Evolutionary conservation across 495 filamentous ascomycete genomes (phyloP), one percentile per base, ranked within the genome.

Genomic region (Cenococcum geophilum): DNA sequence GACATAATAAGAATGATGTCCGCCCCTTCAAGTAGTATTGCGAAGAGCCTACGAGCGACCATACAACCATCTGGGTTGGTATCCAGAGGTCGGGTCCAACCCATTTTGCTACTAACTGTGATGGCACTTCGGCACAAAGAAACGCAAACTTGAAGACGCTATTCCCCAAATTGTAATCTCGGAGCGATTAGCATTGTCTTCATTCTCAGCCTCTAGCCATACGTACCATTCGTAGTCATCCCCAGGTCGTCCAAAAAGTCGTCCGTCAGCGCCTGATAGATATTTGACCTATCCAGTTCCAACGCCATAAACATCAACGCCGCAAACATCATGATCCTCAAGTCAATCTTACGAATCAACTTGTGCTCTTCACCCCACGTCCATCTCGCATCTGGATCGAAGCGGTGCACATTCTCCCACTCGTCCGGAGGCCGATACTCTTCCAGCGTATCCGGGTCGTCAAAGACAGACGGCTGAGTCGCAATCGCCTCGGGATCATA

Each of bases 401-500:
- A 82, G 12, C 75, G 73, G 59, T 79, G 76, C 20, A 76, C 62
- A 58, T 80, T 81, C 65, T 82, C 79, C 73, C 78, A 82, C 55
- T 81, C 77, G 2, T 69, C 64, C 36, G 71, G 72, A 6, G 81
- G 80, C n/a, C 73, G 73, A 55, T 82, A 84, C 60, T 79, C 72
- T 23, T 79, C 76, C 0, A 76, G 77, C 0, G 73, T 73, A 11
- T 80, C 73, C 0, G 77, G 75, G 40, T 83, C 73, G 53, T 83
- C 80, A 42, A 70, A 83, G 10, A 83, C 78, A 0, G 74, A 78
- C 0, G 75, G 79, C 64, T 67, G 78, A 0, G 83, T 87, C 0
- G 84, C 84, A 43, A 84, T 79, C 34, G 78, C 78, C 52, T 80
- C 72, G 0, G 74, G 72, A 54, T 86, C 80, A 50, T 77, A 63